Percentiles rank a stretch among this genome's conserved stretches.
Evolutionary conservation across 495 filamentous ascomycete species (phyloP).

Genomic region (Acidomyces sp.): DNA sequence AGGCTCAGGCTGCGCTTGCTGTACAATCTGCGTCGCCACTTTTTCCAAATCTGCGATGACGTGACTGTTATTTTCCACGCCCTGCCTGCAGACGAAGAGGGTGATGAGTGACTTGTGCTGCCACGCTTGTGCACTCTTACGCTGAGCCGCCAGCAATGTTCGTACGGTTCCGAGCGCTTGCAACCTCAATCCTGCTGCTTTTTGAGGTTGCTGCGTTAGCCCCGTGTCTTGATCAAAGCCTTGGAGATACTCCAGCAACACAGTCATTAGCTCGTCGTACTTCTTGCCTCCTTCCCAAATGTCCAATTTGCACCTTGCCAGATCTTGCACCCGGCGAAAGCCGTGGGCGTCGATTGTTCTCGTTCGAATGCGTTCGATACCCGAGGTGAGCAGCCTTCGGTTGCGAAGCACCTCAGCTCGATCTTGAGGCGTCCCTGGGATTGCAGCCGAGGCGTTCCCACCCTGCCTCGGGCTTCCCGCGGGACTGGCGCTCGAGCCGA

Average conservation of each 20-base stretch:
- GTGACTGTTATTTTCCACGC: conserved; percentile 41
- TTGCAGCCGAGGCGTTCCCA: conserved; percentile 2
- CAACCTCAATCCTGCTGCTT: conserved; percentile 62
- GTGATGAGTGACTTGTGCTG: conserved; percentile 52
- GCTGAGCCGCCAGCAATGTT: conserved; percentile 56
- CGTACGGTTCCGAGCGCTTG: conserved; percentile 74
- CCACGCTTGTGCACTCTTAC: conserved; percentile 49
- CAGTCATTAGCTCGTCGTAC: conserved; percentile 61
- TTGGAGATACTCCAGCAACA: conserved; percentile 59
- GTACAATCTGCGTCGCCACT: conserved; percentile 41
- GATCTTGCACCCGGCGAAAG: conserved; percentile 73
- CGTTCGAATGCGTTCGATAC: conserved; percentile 57
- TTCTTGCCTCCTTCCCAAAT: conserved; percentile 42
- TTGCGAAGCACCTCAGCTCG: conserved; percentile 32
- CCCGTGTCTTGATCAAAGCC: conserved; percentile 25
- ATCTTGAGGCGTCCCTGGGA: conserved; percentile 30
- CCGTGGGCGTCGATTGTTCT: conserved; percentile 70
- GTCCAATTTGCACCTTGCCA: conserved; percentile 58
- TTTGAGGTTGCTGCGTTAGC: conserved; percentile 29
- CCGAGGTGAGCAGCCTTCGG: conserved; percentile 54
- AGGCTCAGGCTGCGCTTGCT: conserved; percentile 32
- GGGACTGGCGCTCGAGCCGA: conserved; percentile 15
- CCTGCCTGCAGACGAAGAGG: conserved; percentile 49
- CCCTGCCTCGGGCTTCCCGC: conserved; percentile 9
- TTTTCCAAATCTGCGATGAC: conserved; percentile 46